These are phyloP conservation scores for Zopfia rhizophila DNA, from an alignment of 2,329 filamentous ascomycete genomes.

Conservation along the genomic window DNA sequence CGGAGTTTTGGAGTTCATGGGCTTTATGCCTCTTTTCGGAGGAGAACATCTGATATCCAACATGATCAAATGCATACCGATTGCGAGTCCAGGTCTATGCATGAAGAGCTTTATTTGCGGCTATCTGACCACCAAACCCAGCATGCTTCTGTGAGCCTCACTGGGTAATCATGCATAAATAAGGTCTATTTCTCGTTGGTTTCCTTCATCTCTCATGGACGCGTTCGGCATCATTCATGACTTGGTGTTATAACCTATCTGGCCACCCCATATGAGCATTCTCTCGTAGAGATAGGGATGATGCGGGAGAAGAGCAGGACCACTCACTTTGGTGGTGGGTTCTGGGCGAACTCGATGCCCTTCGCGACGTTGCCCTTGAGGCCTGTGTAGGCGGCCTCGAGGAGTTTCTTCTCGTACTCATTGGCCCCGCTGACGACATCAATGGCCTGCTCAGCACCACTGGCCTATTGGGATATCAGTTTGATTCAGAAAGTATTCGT, in stretches of 20 bases:
- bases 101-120: neutral
- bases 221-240: conserved; percentile 8
- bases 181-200: conserved; percentile 2
- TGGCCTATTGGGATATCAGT: conserved; percentile 65
- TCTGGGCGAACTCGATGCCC: conserved; percentile 89
- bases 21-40: too few species aligned
- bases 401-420: conserved; percentile 88
- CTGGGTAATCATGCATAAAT: conserved; percentile 9
- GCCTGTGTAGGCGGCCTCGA: conserved; percentile 78
- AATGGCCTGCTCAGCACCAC: conserved; percentile 84
- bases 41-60: too few species aligned
- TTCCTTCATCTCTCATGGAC: conserved; percentile 4
- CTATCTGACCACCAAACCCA: conserved; percentile 5
- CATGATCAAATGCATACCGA: too few species aligned
- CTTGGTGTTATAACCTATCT: conserved; percentile 24
- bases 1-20: conserved; percentile 36
- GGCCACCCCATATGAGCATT: conserved; percentile 22
- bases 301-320: conserved; percentile 2
- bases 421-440: conserved; percentile 82
- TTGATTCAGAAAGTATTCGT: conserved; percentile 3
- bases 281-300: neutral
- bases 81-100: too few species aligned
- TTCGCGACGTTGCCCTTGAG: conserved; percentile 94
- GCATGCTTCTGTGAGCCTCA: too few species aligned
- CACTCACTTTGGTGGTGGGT: conserved; percentile 69